phyloP scores from a whole-genome alignment of 805 yeast species.

The Candida succiphila region DNA sequence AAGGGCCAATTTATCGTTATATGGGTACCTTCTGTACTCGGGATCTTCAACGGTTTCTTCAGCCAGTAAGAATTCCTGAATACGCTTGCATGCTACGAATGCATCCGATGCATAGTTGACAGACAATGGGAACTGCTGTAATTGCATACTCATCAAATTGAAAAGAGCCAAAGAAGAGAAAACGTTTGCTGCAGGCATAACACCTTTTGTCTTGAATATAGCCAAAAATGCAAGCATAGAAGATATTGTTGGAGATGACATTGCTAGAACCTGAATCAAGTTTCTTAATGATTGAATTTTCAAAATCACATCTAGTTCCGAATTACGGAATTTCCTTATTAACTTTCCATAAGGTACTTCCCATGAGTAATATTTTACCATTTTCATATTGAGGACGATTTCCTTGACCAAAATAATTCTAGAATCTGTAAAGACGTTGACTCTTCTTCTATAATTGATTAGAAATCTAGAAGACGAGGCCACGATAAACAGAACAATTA shows the following conservation, averaged over 20 bases:
- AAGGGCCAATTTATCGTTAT: constrained; percentile 29
- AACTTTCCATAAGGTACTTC: constrained; percentile 63
- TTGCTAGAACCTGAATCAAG: constrained; percentile 51
- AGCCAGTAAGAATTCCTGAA: constrained; percentile 39
- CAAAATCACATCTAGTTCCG: constrained; percentile 55
- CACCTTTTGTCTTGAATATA: constrained; percentile 25
- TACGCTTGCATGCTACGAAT: constrained; percentile 45
- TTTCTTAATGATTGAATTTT: constrained; percentile 59
- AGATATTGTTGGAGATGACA: constrained; percentile 59
- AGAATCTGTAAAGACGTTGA: constrained; percentile 59
- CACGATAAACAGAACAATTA: constrained; percentile 39
- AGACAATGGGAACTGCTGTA: constrained; percentile 63
- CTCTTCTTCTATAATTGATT: constrained; percentile 43
- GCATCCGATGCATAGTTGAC: constrained; percentile 64
- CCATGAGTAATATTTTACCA: constrained; percentile 88
- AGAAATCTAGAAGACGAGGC: constrained; percentile 39
- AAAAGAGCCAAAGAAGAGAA: constrained; percentile 67
- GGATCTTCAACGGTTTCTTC: constrained; percentile 24
- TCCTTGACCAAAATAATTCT: constrained; percentile 75
- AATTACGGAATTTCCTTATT: constrained; percentile 43
- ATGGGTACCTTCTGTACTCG: constrained; percentile 10
- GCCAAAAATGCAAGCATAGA: constrained; percentile 51
- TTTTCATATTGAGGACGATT: constrained; percentile 64
- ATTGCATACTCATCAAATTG: constrained; percentile 48
- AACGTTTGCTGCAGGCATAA: constrained; percentile 47